A percentile compares a stretch with the other conserved stretches of the same genome.
These are phyloP conservation scores for Limonomyces culmigenus DNA, from an alignment of 1,284 basidiomycete species.

Conservation along the genomic window DNA sequence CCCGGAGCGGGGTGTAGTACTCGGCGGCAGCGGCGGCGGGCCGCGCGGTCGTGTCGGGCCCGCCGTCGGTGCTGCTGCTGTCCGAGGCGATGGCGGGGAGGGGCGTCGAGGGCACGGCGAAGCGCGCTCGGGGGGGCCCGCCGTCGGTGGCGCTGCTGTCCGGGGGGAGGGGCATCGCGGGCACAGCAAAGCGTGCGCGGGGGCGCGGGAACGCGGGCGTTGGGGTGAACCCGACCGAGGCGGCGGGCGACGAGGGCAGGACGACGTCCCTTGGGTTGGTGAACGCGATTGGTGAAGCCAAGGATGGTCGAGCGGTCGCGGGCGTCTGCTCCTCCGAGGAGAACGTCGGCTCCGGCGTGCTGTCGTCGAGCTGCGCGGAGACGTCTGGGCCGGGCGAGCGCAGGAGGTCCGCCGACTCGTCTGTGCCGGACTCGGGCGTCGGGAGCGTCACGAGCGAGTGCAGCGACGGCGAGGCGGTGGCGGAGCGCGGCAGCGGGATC, in stretches of 20 bases:
- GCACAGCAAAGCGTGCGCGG: neutral
- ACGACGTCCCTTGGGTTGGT: too few species aligned
- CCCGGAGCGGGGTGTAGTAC: too few species aligned
- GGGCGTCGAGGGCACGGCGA: constrained; percentile 25
- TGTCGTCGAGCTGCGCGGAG: neutral
- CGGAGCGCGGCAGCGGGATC: constrained; percentile 6
- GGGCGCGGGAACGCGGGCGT: constrained; percentile 33
- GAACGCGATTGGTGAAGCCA: too few species aligned
- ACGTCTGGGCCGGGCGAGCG: neutral
- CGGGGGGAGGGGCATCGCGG: too few species aligned
- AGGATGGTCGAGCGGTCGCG: too few species aligned
- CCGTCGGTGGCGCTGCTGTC: too few species aligned
- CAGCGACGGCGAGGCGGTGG: constrained; percentile 11
- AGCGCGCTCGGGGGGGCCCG: constrained; percentile 40
- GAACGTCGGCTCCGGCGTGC: constrained; percentile 39
- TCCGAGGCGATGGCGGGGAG: too few species aligned
- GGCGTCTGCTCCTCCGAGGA: constrained; percentile 39
- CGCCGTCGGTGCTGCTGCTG: too few species aligned
- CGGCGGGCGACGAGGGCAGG: constrained; percentile 18
- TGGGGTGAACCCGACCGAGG: constrained; percentile 29
- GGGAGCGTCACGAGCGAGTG: constrained; percentile 5
- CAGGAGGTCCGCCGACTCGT: constrained; percentile 15
- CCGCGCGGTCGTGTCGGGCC: too few species aligned
- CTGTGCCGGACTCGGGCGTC: neutral
- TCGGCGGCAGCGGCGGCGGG: too few species aligned